Conservation (phyloP, 2,329 filamentous ascomycete species). For the Fusarium sp. region DNA sequence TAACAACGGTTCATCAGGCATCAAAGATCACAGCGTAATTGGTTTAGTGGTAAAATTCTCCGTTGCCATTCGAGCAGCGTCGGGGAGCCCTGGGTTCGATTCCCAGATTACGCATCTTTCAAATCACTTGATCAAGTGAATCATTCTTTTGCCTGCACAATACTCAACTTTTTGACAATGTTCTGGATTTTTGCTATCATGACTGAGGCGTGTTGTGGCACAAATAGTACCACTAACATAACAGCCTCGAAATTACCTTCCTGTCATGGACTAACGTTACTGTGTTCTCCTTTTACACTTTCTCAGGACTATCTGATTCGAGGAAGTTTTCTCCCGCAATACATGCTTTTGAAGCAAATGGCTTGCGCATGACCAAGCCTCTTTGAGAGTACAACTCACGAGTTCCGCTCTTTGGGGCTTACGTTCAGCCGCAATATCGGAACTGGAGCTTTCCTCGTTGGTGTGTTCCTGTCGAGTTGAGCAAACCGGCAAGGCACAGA, state of each 20-base stretch:
- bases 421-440: constrained; percentile 25
- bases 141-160: background rate
- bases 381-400: constrained; percentile 23
- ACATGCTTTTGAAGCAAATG: constrained; percentile 6
- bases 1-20: accelerated
- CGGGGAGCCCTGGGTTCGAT: constrained; percentile 37
- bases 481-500: constrained; percentile 24
- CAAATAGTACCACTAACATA: background rate
- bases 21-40: constrained; percentile 5
- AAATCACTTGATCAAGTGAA: accelerated
- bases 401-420: constrained; percentile 15
- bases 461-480: constrained; percentile 4
- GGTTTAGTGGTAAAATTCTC: constrained; percentile 32
- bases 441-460: constrained; percentile 3
- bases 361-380: constrained; percentile 35
- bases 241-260: background rate
- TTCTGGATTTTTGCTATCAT: background rate
- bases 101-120: constrained; percentile 31
- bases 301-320: constrained; percentile 1
- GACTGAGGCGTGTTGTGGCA: background rate
- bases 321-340: constrained; percentile 8
- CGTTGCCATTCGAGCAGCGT: constrained; percentile 26
- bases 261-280: background rate
- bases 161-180: background rate
- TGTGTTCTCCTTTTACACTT: background rate